Evolutionary conservation across 31 red algal genomes (phyloP), one percentile per base, ranked within the genome.

Genomic region (Bonnemaisonia californica): DNA sequence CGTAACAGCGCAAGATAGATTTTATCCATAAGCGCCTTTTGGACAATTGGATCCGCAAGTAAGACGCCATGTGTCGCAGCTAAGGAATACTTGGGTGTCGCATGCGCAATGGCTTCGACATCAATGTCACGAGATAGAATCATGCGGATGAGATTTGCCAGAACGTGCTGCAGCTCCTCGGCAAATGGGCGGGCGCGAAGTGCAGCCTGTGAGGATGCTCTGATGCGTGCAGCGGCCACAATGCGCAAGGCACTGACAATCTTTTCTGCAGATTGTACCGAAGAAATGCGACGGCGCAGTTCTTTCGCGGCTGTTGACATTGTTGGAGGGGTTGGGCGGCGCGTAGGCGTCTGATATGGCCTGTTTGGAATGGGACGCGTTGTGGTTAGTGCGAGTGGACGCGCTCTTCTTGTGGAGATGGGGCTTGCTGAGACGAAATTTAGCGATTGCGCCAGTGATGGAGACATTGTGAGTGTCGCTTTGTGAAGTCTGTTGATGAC

Each of bases 151-250:
- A 93, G 60, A 27, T 59, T 71, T n/a, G 77, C 74, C 35, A 93
- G 71, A 59, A 81, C 82, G 31, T 33, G 45, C 45, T 83, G 80
- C 30, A 93, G 37, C 35, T 76, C 54, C 57, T 93, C 78, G 1
- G 84, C 79, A 74, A 94, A 94, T 35, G 91, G 91, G 40, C 91
- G 84, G 19, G 82, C 67, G 12, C 73, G 80, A 62, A 94, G 82
- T 13, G 91, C 83, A 23, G 82, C 82, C 4, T 45, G 12, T 18
- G 76, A 82, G 33, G 84, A 82, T 12, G 76, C 71, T 30, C 82
- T 69, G 56, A 94, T 94, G 1, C 91, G 84, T 9, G 91, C 91
- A 13, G 91, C 91, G 21, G 83, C 77, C 54, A 94, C 91, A 8
- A 94, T 56, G 42, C 91, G 71, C 39, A 94, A 71, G 3, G 91